Evolutionary conservation across 257 asterid genomes (phyloP).

Genomic region (Mitragyna speciosa): DNA sequence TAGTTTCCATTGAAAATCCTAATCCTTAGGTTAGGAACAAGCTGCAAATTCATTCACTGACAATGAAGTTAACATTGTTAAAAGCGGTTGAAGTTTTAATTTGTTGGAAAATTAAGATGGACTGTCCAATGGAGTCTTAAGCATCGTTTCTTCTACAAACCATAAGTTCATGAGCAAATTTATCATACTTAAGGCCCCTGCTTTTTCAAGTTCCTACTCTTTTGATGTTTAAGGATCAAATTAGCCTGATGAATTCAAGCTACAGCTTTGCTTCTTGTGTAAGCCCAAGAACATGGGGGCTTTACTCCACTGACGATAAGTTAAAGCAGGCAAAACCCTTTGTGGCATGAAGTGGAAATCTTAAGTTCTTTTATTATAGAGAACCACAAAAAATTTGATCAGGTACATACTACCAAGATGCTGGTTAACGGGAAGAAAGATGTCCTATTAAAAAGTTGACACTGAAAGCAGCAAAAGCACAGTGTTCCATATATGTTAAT

Average conservation of each 20-base stretch:
- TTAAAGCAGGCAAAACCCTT: background rate
- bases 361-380: background rate
- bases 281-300: too few species aligned
- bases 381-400: background rate
- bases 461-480: background rate
- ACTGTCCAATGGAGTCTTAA: background rate
- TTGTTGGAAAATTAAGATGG: background rate
- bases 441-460: background rate
- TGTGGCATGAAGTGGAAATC: background rate
- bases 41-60: background rate
- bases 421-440: too few species aligned
- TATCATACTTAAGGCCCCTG: background rate
- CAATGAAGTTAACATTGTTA: background rate
- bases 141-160: background rate
- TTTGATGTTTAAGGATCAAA: slow-evolving; percentile 1
- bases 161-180: background rate
- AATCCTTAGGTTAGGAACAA: background rate
- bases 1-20: background rate
- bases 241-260: background rate
- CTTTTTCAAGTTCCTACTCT: background rate
- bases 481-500: background rate
- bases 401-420: background rate
- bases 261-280: background rate
- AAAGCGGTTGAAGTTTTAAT: background rate
- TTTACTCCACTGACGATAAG: background rate